Evolutionary conservation across 441 rosid species (phyloP), one percentile per base, ranked within the genome.

Genomic region (Gossypium trilobum): DNA sequence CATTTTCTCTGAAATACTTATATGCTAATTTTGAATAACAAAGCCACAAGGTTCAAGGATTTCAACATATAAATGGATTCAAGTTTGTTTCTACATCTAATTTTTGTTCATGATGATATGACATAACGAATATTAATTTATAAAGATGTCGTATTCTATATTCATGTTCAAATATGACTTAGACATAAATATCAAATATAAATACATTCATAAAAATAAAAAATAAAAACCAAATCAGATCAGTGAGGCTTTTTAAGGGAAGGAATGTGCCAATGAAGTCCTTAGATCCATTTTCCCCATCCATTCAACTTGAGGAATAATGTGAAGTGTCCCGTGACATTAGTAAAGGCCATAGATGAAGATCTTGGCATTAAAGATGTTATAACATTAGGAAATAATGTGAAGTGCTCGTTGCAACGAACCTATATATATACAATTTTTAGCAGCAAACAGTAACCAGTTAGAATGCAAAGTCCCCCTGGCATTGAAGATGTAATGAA

Each of bases 271-370:
- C 56, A 52, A 16, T 5, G 56, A 16, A 6, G 22, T 52, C 20
- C 9, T 3, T 52, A 5, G 56, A 14, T 52, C 56, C 9, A 14
- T 7, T 52, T 16, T 9, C 10, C 27, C 56, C 1, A 52, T 52
- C 23, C 23, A 52, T 52, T 52, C 20, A 52, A 52, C 56, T 19
- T 52, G 56, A 16, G 56, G 23, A 52, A 16, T 52, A 16, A 52
- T 2, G 23, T 52, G 17, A 27, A 19, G 65, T 78, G 84, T 82
- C 82, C 72, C 84, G 77, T 78, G 86, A 78, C 84, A 82, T 86
- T 76, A 77, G 78, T 69, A 72, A 77, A 83, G 79, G 88, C 80
- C 79, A 51, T n/a, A 59, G 67, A 13, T 31, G 70, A 29, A 62
- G 11, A 52, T 25, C 27, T 25, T 25, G 27, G 0, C 4, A 25